Conservation (phyloP, 305 asterid genomes). For the Ajuga reptans region DNA sequence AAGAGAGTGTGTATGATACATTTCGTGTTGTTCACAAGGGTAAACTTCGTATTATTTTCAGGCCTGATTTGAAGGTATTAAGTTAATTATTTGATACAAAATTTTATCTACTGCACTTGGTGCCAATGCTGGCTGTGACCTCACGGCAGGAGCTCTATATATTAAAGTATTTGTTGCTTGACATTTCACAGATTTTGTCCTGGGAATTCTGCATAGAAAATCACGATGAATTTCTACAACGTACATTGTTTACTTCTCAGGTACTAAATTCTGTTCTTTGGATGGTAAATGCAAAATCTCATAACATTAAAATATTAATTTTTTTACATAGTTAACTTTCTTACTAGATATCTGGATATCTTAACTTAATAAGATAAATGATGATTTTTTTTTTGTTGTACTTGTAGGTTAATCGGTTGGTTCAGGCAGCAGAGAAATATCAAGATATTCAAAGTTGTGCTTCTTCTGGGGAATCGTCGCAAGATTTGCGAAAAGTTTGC, state of each 20-base stretch:
- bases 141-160: neutral
- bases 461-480: slow-evolving; percentile 12
- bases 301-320: no score
- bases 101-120: neutral
- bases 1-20: slow-evolving; percentile 39
- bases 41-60: slow-evolving; percentile 48
- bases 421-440: slow-evolving; percentile 30
- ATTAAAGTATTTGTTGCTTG: neutral
- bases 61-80: slow-evolving; percentile 58
- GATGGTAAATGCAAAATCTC: neutral
- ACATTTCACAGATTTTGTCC: slow-evolving; percentile 40
- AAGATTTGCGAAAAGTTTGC: slow-evolving; percentile 24
- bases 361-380: no score
- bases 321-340: no score
- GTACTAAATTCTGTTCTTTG: slow-evolving; percentile 27
- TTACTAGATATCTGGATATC: neutral
- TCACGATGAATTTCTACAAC: slow-evolving; percentile 48
- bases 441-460: slow-evolving; percentile 20
- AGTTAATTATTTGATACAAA: neutral
- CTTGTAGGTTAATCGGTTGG: slow-evolving; percentile 46
- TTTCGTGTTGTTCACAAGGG: slow-evolving; percentile 54
- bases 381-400: neutral
- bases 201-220: slow-evolving; percentile 54
- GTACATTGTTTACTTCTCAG: slow-evolving; percentile 39
- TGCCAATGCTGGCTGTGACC: neutral